Conservation (phyloP, 2,329 filamentous ascomycete species). For the Elsinoe necatrix region DNA sequence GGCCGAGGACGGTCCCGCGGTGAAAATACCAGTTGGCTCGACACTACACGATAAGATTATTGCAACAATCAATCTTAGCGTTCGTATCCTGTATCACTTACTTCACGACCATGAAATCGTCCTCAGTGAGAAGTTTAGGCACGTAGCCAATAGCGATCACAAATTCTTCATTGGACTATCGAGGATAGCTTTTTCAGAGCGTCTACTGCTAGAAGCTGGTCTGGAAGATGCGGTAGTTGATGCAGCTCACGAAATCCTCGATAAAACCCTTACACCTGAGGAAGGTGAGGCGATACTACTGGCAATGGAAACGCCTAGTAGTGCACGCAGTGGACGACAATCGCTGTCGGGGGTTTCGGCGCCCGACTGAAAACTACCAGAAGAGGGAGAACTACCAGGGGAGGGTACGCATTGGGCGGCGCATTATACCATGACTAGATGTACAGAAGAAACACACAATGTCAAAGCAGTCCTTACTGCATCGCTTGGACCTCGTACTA, state of each 20-base stretch:
- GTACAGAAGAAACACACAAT: not conserved
- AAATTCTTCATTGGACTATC: conserved; percentile 76
- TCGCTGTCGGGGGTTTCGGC: not conserved
- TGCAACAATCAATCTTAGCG: conserved; percentile 50
- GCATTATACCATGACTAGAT: not conserved
- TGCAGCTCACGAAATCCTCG: conserved; percentile 71
- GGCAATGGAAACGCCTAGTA: conserved; percentile 35
- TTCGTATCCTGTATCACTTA: conserved; percentile 54
- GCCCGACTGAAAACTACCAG: not conserved
- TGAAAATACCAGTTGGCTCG: conserved; percentile 19
- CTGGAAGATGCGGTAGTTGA: conserved; percentile 72
- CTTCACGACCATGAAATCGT: conserved; percentile 51
- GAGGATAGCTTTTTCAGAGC: conserved; percentile 76
- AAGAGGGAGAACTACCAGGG: not conserved
- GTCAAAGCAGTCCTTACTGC: not conserved
- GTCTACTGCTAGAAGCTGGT: conserved; percentile 64
- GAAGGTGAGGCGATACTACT: conserved; percentile 54
- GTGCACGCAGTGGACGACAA: conserved; percentile 16
- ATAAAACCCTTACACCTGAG: conserved; percentile 72
- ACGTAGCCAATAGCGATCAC: conserved; percentile 64
- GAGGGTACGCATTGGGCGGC: not conserved
- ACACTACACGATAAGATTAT: conserved; percentile 35
- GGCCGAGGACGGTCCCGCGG: not conserved
- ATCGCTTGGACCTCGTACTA: not conserved
- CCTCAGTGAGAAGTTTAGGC: conserved; percentile 61